A percentile compares a stretch with the other conserved stretches of the same genome.
Conservation (phyloP, 768 basidiomycete genomes). For the Psilocybe subaeruginosa region DNA sequence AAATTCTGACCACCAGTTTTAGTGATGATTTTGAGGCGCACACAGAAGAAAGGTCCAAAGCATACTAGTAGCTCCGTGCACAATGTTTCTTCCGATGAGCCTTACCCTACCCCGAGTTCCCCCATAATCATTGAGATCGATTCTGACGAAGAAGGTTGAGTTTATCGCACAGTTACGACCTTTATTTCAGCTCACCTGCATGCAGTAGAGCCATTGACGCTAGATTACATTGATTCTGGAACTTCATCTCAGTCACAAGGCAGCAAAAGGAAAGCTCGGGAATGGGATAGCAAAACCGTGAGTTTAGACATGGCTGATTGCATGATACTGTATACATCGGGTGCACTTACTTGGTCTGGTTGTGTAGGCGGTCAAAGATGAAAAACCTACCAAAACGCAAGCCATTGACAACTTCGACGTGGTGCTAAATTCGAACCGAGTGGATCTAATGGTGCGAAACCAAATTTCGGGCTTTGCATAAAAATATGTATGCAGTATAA, state of each 20-base stretch:
- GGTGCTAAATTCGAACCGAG: background rate
- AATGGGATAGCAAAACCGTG: background rate
- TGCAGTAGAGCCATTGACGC: background rate
- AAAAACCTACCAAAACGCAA: background rate
- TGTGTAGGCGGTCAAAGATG: background rate
- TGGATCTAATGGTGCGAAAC: background rate
- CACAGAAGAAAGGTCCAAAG: too few species aligned
- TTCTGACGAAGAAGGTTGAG: background rate
- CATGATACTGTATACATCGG: background rate
- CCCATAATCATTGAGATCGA: background rate
- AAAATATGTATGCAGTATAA: too few species aligned
- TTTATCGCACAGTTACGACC: background rate
- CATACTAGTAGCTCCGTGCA: too few species aligned
- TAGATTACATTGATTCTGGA: background rate
- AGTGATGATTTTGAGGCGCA: background rate
- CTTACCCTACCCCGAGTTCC: background rate
- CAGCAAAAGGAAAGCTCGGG: background rate
- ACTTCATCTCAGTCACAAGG: background rate
- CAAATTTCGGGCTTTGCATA: background rate
- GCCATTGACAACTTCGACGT: background rate
- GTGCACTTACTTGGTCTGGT: background rate
- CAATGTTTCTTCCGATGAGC: too few species aligned
- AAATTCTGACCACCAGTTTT: background rate
- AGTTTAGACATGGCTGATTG: background rate
- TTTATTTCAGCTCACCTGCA: background rate